Conservation (phyloP, 768 basidiomycete genomes). For the Tulasnella sp. region DNA sequence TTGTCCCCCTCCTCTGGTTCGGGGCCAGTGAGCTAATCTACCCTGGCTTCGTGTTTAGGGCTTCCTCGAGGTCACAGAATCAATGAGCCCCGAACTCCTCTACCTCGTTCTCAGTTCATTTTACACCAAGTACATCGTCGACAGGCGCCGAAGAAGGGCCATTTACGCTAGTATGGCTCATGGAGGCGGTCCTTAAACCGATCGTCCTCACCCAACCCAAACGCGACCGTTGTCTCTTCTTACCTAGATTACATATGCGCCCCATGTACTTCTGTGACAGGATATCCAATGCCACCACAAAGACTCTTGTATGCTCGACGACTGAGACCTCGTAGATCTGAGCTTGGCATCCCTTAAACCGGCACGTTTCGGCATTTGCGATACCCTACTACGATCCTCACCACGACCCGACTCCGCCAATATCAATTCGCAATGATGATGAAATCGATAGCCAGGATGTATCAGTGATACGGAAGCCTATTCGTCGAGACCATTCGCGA, state of each 20-base stretch:
- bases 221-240: no score
- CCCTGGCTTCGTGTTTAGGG: neutral
- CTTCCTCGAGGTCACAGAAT: neutral
- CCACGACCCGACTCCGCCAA: neutral
- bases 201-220: no score
- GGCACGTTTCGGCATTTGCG: neutral
- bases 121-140: neutral
- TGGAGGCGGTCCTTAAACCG: constrained; percentile 5
- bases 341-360: neutral
- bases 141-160: neutral
- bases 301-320: no score
- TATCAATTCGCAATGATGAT: neutral
- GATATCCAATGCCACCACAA: no score
- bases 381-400: neutral
- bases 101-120: neutral
- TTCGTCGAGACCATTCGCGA: neutral
- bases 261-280: no score
- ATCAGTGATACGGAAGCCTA: neutral
- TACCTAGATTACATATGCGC: no score
- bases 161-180: neutral
- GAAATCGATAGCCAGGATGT: neutral
- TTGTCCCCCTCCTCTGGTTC: no score
- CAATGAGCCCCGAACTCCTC: neutral
- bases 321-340: neutral
- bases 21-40: neutral